A percentile compares a stretch with the other conserved stretches of the same genome.
Conservation (phyloP, 1,284 basidiomycete species). For the Ustilago shanxiensis region DNA sequence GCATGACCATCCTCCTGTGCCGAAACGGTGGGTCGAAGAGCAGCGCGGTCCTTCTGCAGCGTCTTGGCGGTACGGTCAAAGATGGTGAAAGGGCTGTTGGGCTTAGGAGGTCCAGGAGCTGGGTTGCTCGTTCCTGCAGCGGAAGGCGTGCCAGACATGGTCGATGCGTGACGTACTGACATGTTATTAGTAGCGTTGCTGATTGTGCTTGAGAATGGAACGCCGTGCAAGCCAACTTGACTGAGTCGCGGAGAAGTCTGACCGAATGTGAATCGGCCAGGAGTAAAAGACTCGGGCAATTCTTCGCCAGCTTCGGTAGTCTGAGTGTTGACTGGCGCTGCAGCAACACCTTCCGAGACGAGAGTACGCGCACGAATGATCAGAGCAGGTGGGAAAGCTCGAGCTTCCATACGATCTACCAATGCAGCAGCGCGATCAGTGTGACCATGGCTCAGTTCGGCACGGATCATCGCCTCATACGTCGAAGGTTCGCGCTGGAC, state of each 20-base stretch:
- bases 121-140: conserved; percentile 31
- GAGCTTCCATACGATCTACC: conserved; percentile 80
- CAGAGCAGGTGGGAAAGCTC: conserved; percentile 73
- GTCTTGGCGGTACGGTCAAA: conserved; percentile 90
- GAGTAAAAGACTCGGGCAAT: background rate
- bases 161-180: conserved; percentile 51
- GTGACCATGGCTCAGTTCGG: conserved; percentile 85
- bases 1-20: conserved; percentile 17
- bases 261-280: conserved; percentile 30
- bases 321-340: background rate
- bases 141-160: conserved; percentile 33
- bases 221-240: conserved; percentile 4
- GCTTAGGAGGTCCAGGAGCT: conserved; percentile 60
- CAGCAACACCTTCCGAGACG: conserved; percentile 27
- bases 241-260: conserved; percentile 29
- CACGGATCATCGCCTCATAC: conserved; percentile 94
- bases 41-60: conserved; percentile 84
- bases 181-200: background rate
- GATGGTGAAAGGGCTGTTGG: conserved; percentile 71
- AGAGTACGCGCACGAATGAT: conserved; percentile 60
- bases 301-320: background rate
- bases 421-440: conserved; percentile 79
- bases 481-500: conserved; percentile 90
- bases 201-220: background rate
- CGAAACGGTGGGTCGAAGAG: conserved; percentile 74